phyloP scores from a whole-genome alignment of 805 yeast genomes.

The Metschnikowia bowlesiae region DNA sequence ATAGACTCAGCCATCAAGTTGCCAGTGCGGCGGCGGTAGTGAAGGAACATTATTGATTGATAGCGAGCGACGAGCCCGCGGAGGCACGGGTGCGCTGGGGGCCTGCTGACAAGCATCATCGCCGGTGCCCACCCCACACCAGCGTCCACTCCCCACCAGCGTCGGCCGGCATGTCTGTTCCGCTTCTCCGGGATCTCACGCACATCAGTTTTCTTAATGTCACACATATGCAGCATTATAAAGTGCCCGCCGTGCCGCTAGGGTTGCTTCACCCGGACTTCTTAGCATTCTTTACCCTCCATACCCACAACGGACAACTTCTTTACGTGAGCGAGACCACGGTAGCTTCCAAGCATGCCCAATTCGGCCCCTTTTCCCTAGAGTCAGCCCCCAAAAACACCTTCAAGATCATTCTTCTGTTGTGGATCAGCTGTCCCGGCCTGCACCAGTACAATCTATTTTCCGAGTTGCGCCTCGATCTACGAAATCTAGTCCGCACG shows the following conservation, averaged over 20 bases:
- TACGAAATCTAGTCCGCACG: slow-evolving; percentile 6
- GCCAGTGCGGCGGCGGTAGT: background rate
- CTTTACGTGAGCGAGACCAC: slow-evolving; percentile 33
- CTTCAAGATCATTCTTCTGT: slow-evolving; percentile 1
- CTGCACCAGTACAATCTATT: background rate
- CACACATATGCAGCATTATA: background rate
- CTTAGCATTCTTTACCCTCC: slow-evolving; percentile 23
- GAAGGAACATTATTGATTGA: background rate
- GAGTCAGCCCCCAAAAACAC: slow-evolving; percentile 15
- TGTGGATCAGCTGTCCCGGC: slow-evolving; percentile 7
- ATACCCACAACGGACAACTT: slow-evolving; percentile 15
- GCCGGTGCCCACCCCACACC: background rate
- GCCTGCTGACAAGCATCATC: background rate
- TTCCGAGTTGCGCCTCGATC: slow-evolving; percentile 7
- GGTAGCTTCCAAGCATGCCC: slow-evolving; percentile 19
- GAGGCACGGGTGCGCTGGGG: slow-evolving; percentile 1
- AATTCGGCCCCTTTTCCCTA: slow-evolving; percentile 24
- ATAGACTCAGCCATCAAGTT: slow-evolving; percentile 1
- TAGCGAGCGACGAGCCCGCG: background rate
- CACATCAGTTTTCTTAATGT: background rate
- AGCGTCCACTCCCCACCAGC: background rate
- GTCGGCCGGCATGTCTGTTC: background rate
- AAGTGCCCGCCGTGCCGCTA: background rate
- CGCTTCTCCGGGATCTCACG: slow-evolving; percentile 4
- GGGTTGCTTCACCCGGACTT: background rate